Evolutionary conservation across 2,329 filamentous ascomycete species (phyloP).

Genomic region (Spiromastix sp.): DNA sequence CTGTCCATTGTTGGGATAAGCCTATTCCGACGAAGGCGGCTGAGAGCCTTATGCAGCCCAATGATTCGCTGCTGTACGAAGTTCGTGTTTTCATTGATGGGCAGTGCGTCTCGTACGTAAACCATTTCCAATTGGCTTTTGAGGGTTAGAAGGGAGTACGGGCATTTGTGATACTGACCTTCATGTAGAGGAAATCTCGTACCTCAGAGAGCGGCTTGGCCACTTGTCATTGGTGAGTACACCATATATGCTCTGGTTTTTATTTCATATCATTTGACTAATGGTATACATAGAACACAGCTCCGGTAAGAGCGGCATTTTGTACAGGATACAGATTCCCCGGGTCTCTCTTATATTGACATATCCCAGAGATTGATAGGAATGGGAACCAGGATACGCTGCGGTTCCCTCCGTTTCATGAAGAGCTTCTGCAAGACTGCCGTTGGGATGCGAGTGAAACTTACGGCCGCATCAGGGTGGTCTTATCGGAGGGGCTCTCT

Average conservation of each 20-base stretch:
- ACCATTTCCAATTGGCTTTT: too few relatives aligned
- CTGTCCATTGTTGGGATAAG: slow-evolving; percentile 62
- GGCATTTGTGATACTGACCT: background rate
- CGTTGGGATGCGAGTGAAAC: slow-evolving; percentile 64
- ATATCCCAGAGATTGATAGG: slow-evolving; percentile 35
- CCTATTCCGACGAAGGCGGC: slow-evolving; percentile 51
- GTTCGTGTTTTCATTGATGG: slow-evolving; percentile 62
- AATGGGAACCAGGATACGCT: slow-evolving; percentile 52
- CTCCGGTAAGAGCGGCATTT: too few relatives aligned
- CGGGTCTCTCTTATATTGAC: too few relatives aligned
- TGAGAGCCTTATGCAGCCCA: slow-evolving; percentile 45
- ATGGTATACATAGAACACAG: slow-evolving; percentile 19
- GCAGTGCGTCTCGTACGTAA: slow-evolving; percentile 47
- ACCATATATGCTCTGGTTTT: slow-evolving; percentile 19
- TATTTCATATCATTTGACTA: slow-evolving; percentile 21
- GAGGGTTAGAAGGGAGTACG: background rate
- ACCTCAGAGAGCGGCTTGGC: slow-evolving; percentile 42
- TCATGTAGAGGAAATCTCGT: slow-evolving; percentile 44
- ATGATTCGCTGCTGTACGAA: slow-evolving; percentile 52
- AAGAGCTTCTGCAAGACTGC: slow-evolving; percentile 56
- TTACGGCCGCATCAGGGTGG: slow-evolving; percentile 62
- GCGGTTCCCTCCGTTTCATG: slow-evolving; percentile 62
- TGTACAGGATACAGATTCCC: too few relatives aligned
- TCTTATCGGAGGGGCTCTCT: slow-evolving; percentile 63
- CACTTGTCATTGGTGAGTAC: slow-evolving; percentile 43